Percentiles rank a stretch among this genome's conserved stretches.
These are phyloP conservation scores for Cryphonectria parasitica DNA, from an alignment of 2,329 filamentous ascomycete genomes.

Conservation along the genomic window DNA sequence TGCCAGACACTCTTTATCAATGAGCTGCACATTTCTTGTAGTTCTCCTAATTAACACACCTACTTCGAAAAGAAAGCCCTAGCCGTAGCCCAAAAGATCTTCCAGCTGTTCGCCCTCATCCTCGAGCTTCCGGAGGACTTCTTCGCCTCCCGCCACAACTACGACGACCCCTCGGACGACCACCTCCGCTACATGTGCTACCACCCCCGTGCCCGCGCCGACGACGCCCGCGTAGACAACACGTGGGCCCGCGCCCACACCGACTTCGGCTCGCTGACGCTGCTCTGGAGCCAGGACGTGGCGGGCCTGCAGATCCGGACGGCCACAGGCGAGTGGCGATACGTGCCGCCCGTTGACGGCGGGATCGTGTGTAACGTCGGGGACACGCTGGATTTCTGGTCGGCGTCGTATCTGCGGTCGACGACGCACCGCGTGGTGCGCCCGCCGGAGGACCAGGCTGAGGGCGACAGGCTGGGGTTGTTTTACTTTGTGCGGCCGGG, in stretches of 20 bases:
- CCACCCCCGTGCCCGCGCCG: conserved; percentile 45
- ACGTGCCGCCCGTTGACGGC: conserved; percentile 47
- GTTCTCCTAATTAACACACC: conserved; percentile 33
- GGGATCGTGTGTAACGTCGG: conserved; percentile 51
- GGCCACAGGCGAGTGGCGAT: conserved; percentile 45
- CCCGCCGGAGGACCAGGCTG: conserved; percentile 41
- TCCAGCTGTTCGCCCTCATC: conserved; percentile 46
- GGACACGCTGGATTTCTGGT: conserved; percentile 39
- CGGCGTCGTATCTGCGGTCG: conserved; percentile 39
- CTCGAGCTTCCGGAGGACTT: conserved; percentile 59
- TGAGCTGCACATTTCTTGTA: conserved; percentile 38
- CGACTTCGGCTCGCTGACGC: conserved; percentile 55
- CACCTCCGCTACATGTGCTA: conserved; percentile 62
- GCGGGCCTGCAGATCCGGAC: conserved; percentile 55
- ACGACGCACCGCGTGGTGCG: conserved; percentile 42
- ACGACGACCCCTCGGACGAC: conserved; percentile 54
- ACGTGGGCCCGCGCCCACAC: conserved; percentile 46
- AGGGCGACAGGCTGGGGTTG: conserved; percentile 39
- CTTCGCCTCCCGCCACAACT: conserved; percentile 55
- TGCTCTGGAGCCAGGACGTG: conserved; percentile 58
- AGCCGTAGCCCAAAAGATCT: conserved; percentile 36
- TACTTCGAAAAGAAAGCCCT: conserved; percentile 35
- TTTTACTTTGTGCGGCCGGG: conserved; percentile 45
- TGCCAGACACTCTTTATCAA: conserved; percentile 34
- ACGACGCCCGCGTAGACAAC: conserved; percentile 40